A percentile compares a stretch with the other conserved stretches of the same genome.
These are phyloP conservation scores for Antrodiella citrinella DNA, from an alignment of 768 basidiomycete genomes.

Conservation along the genomic window DNA sequence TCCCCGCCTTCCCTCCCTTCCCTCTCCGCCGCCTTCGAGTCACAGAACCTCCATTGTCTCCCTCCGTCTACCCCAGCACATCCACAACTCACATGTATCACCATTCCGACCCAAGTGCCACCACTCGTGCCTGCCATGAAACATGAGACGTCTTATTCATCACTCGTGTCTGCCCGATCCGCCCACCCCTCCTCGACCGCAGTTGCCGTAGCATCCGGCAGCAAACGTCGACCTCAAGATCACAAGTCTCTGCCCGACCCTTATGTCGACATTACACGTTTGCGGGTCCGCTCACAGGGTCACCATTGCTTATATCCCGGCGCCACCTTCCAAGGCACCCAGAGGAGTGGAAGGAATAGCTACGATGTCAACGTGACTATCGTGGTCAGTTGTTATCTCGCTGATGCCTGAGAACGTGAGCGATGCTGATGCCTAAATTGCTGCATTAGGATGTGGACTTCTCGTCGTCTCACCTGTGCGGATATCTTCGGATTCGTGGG, in stretches of 20 bases:
- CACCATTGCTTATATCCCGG: conserved; percentile 85
- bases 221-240: conserved; percentile 14
- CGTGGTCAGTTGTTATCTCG: conserved; percentile 51
- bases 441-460: conserved; percentile 77
- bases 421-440: conserved; percentile 5
- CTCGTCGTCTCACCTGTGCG: conserved; percentile 74
- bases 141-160: conserved; percentile 7
- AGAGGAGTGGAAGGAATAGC: conserved; percentile 88
- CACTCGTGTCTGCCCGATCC: conserved; percentile 7
- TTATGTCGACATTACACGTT: conserved; percentile 63
- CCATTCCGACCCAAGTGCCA: not conserved
- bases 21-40: not conserved
- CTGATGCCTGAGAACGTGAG: conserved; percentile 3
- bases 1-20: conserved; percentile 6
- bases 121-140: conserved; percentile 11
- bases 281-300: conserved; percentile 63
- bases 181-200: conserved; percentile 4
- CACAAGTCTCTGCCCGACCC: conserved; percentile 36
- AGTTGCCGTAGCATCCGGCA: conserved; percentile 13
- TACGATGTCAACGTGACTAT: conserved; percentile 94
- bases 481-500: conserved; percentile 88
- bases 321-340: conserved; percentile 81
- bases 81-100: not conserved
- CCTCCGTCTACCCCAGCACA: conserved; percentile 2
- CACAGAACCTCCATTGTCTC: not conserved